Conservation (phyloP, 176 grass and related monocot genomes). For the Oropetium thomaeum region DNA sequence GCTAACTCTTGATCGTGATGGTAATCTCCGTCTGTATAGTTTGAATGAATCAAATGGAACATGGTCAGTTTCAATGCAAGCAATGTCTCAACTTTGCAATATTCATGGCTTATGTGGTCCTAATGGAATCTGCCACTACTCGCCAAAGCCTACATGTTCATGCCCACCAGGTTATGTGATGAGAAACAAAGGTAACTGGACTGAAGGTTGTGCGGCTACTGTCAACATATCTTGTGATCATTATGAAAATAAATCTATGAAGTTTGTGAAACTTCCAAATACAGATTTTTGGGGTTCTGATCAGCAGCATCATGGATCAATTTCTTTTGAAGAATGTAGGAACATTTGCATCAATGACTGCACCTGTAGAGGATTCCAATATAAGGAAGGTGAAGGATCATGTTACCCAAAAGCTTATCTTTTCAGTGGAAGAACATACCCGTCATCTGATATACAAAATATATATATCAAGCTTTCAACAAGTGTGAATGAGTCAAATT, state of each 20-base stretch:
- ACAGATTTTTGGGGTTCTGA: constrained; percentile 2
- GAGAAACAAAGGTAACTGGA: background rate
- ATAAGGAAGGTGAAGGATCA: background rate
- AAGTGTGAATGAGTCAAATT: constrained; percentile 18
- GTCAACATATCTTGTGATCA: background rate
- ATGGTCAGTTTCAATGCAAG: constrained; percentile 47
- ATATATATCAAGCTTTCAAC: background rate
- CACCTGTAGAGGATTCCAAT: background rate
- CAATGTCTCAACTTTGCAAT: constrained; percentile 43
- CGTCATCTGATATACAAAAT: background rate
- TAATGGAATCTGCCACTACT: constrained; percentile 43
- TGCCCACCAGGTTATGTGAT: constrained; percentile 39
- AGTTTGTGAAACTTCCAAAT: background rate
- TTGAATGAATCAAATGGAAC: constrained; percentile 22
- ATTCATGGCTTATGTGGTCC: constrained; percentile 47
- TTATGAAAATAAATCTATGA: background rate
- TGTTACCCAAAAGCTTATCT: background rate
- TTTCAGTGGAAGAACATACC: background rate
- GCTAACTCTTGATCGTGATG: constrained; percentile 50
- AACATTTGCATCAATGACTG: background rate
- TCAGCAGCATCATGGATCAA: background rate
- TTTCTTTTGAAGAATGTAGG: background rate
- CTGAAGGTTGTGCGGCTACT: background rate
- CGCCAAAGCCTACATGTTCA: constrained; percentile 36
- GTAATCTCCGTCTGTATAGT: constrained; percentile 51